Evolutionary conservation across 2,329 filamentous ascomycete species (phyloP).

Genomic region (Sporothrix variecibatus): DNA sequence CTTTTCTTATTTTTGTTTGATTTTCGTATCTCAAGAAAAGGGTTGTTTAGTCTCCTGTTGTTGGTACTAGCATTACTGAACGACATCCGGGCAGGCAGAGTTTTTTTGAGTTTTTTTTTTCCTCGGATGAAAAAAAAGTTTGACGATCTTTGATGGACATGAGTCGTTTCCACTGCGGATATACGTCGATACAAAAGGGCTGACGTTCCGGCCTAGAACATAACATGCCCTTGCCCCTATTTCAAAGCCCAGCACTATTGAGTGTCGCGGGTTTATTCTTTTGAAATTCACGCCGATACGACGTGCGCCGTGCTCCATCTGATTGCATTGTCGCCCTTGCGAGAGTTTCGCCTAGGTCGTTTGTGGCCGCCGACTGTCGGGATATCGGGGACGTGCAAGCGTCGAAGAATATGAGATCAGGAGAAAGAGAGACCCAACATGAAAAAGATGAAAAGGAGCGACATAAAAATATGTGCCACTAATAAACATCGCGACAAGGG

Average conservation of each 20-base stretch:
- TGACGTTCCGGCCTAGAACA: neutral
- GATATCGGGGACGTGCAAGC: slow-evolving; percentile 8
- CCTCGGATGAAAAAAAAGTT: neutral
- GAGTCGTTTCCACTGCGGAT: slow-evolving; percentile 6
- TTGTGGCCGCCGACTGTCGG: slow-evolving; percentile 9
- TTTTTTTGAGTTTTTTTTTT: neutral
- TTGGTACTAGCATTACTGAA: neutral
- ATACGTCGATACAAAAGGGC: slow-evolving; percentile 8
- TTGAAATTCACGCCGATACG: slow-evolving; percentile 12
- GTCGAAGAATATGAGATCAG: neutral
- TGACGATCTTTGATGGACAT: slow-evolving; percentile 12
- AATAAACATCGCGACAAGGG: slow-evolving; percentile 1
- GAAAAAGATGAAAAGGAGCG: neutral
- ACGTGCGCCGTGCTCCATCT: slow-evolving; percentile 2
- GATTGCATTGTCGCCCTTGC: neutral
- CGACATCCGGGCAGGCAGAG: neutral
- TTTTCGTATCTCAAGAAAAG: neutral
- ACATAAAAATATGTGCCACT: neutral
- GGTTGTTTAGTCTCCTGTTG: neutral
- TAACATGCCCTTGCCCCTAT: neutral
- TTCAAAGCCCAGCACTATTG: neutral
- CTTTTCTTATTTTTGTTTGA: neutral
- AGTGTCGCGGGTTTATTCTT: too few species aligned
- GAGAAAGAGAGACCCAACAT: neutral
- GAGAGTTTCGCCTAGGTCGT: neutral